Conservation (phyloP, 1,284 basidiomycete species). For the Trichosporon sp. region DNA sequence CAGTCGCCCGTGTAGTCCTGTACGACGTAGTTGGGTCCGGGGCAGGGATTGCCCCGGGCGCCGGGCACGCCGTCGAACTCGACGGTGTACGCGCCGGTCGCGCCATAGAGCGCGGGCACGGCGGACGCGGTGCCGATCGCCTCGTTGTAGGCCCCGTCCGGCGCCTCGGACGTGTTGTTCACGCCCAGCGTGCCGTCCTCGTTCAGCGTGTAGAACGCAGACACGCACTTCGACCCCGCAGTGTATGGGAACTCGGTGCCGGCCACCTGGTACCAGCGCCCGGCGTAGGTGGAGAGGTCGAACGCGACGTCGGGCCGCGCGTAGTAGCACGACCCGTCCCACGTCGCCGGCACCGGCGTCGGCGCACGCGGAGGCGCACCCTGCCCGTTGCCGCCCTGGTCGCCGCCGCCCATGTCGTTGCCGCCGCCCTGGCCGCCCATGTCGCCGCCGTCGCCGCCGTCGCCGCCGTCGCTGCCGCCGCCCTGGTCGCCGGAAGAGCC, state of each 20-base stretch:
- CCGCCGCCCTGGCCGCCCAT: not conserved
- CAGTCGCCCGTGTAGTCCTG: conserved; percentile 3
- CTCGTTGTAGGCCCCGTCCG: not conserved
- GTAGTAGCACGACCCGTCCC: conserved; percentile 1
- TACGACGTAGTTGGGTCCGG: not conserved
- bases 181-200: not conserved
- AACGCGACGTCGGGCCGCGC: not conserved
- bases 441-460: not conserved
- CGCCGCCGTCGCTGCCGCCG: not conserved
- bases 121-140: not conserved
- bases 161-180: not conserved
- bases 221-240: not conserved
- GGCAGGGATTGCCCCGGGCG: not conserved
- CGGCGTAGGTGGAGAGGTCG: not conserved
- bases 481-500: not conserved
- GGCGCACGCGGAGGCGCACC: not conserved
- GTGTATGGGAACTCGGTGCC: not conserved
- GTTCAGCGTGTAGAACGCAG: not conserved
- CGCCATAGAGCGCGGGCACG: not conserved
- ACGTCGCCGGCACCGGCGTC: not conserved
- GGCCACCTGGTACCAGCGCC: not conserved
- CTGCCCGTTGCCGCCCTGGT: not conserved
- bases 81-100: not conserved
- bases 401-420: not conserved
- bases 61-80: not conserved